Base-by-base conservation (phyloP, 257 asterid genomes). In the Rauvolfia tetraphylla region DNA sequence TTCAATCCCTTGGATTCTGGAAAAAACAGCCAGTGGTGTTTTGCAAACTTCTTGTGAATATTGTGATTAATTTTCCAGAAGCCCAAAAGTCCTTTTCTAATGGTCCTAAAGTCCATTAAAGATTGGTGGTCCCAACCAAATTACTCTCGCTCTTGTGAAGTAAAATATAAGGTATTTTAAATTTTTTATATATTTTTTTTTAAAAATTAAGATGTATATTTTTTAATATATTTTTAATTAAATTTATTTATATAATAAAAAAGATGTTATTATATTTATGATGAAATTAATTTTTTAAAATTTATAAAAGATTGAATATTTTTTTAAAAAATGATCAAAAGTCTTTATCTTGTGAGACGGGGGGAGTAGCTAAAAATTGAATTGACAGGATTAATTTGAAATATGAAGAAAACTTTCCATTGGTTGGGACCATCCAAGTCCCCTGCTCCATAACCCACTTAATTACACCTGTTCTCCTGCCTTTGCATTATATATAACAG, bases 1-100 rank as follows among this genome's bases (percentile, higher is more conserved):
- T 44, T 34, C 59, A 13, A 70, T 34, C 74, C 57, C 54, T 46
- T 70, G 74, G 57, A 70, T 70, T 44, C 22, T 69, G 25, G 41
- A 14, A 2, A 38, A 7, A 67, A 68, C 68, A 27, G 68, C 68
- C 39, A 25, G 18, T 29, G 68, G 39, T 29, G 13, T 23, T 0
- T 27, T 59, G 22, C 38, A 25, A n/a, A 58, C 34, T 17, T 44
- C 18, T 59, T 59, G 1, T 36, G 5, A 66, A 1, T n/a, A 23
- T 59, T 59, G 5, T 4, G 0, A 48, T 27, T 71, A 25, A 2
- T 51, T 51, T 29, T 34, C 8, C 33, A 22, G 36, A 41, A 29
- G 20, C n/a, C 38, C 65, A 49, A 7, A 72, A 72, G 62, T 72
- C 65, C 20, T 53, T 53, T 53, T 54, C 46, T 18, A 15, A 46